Evolutionary conservation across 208 protist genomes (phyloP), one percentile per base, ranked within the genome.

Genomic region (Trypanosoma rangeli): DNA sequence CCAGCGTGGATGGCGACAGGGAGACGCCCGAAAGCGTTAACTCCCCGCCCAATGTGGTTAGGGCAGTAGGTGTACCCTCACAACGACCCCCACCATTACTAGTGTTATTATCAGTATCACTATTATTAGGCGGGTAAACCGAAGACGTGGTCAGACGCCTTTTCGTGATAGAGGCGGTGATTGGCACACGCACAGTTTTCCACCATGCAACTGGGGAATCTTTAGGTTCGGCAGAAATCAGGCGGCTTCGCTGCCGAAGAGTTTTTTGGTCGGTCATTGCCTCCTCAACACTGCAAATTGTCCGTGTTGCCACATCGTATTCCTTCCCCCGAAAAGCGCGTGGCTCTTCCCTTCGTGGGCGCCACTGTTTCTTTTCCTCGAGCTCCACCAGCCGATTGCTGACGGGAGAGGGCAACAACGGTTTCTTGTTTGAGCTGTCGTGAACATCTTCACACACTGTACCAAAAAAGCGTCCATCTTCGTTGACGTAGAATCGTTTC

Each of bases 291-390:
- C 16, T 42, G 28, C 20, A 56, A 3, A n/a, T 66, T 24, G 3
- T n/a, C n/a, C 29, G 15, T 9, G 60, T 24, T 5, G 60, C 8
- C 5, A 44, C 8, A 50, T 29, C 37, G 37, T 31, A 20, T 31
- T 35, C 22, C 3, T 24, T 37, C 18, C 37, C 39, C 7, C 53
- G 20, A 61, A 69, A 69, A 0, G 31, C 1, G 22, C 64, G 37
- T 1, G 50, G 31, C 22, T 31, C 44, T 58, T 69, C 64, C 39
- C 28, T 46, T 31, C 35, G 50, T 33, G 64, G 64, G 20, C 54
- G 26, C 64, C 49, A 69, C 48, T 58, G 3, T 22, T 58, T 56
- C 22, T 69, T 69, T 48, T 69, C 64, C 37, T 69, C 64, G 16
- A 69, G 22, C n/a, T 28, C 50, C 49, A 69, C 64, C 24, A 69